Evolutionary conservation across 2,329 filamentous ascomycete species (phyloP), one percentile per base, ranked within the genome.

Genomic region (Claviceps purpurea): DNA sequence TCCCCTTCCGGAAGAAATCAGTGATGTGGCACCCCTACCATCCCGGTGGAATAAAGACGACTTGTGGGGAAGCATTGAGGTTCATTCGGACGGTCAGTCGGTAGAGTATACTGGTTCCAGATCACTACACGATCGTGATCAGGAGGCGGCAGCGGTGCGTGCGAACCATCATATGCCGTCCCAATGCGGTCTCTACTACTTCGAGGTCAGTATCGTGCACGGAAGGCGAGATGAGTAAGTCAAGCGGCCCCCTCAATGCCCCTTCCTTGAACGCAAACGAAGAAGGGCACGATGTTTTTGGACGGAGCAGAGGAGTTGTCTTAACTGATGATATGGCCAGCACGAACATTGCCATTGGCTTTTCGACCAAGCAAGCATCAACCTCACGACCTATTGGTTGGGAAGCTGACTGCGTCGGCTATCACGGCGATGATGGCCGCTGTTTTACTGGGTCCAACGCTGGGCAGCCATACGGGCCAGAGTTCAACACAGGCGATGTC

Each of bases 171-270:
- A 83, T 48, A 96, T 97, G 81, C 89, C 93, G 4, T 76, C 82
- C 39, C 85, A 95, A 62, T 93, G 87, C 58, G 93, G 93, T 2
- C 84, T 98, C 54, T 98, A 95, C 67, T 98, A 98, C 66, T 98
- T 82, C 63, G 93, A 98, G 64, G 75, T 85, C 24, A 69, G 69
- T 16, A 71, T 81, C 47, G 53, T 77, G 26, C 68, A 71, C 16
- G 73, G 70, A 50, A 77, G 74, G 61, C 68, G 70, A 56, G 75
- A 79, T 44, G 78, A 81, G 76, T 81, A 70, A 51, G 77, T 74
- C 10, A 43, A 22, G 13, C n/a, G 16, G 3, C 16, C n/a, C n/a
- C n/a, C 14, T 20, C 8, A 42, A 42, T 20, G 4, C 7, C 20
- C 18, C 10, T 22, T 42, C 11, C 10, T 34, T 34, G 30, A 34